These are phyloP conservation scores for Aegilops longissima DNA, from an alignment of 176 grass and related monocot genomes.

Conservation along the genomic window DNA sequence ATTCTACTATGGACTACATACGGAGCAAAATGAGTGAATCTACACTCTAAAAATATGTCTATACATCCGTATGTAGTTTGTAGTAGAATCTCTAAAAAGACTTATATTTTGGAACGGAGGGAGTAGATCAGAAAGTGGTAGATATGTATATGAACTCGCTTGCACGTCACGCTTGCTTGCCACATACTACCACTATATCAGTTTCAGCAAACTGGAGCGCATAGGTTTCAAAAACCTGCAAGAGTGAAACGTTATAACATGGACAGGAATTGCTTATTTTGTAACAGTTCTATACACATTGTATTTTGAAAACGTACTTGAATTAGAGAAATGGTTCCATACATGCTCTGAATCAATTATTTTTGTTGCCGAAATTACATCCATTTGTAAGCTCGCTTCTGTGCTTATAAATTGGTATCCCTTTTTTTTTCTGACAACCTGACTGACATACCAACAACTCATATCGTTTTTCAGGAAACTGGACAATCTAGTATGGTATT, in stretches of 20 bases:
- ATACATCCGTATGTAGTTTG: too few species aligned
- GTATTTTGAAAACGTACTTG: background rate
- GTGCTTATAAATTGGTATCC: too few species aligned
- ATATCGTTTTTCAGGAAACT: too few species aligned
- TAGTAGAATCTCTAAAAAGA: too few species aligned
- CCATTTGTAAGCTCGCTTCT: background rate
- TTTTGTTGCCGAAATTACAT: background rate
- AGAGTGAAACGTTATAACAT: background rate
- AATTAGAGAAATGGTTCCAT: background rate
- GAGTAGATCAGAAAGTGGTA: background rate
- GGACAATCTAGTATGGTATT: too few species aligned
- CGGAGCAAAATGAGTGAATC: too few species aligned
- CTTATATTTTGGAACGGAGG: too few species aligned
- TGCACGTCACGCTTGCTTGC: background rate
- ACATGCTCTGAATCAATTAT: background rate
- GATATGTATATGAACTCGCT: background rate
- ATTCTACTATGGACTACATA: too few species aligned
- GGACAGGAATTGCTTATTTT: conserved; percentile 13
- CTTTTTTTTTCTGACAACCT: too few species aligned
- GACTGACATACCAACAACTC: too few species aligned
- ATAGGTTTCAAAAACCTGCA: background rate
- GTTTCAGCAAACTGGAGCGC: conserved; percentile 11
- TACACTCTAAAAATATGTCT: too few species aligned
- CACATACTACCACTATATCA: background rate
- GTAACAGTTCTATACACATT: background rate